Conservation (phyloP, 2,329 filamentous ascomycete genomes). For the Cercospora beticola region DNA sequence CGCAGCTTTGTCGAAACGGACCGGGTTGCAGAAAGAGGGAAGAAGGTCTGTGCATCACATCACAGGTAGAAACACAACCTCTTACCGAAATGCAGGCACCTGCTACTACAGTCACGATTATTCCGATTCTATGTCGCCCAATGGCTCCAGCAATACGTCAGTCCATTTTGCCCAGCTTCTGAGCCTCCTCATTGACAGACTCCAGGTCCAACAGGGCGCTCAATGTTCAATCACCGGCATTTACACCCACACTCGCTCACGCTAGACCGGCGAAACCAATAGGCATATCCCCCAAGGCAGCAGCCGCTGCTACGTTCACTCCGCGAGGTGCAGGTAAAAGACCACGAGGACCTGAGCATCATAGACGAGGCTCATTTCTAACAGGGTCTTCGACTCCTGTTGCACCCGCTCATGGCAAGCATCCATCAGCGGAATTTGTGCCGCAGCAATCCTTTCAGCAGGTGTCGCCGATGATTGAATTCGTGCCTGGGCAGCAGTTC, state of each 20-base stretch:
- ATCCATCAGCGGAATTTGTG: conserved; percentile 46
- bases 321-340: conserved; percentile 54
- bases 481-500: conserved; percentile 56
- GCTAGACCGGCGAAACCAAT: conserved; percentile 62
- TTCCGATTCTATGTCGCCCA: conserved; percentile 29
- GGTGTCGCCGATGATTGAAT: conserved; percentile 43
- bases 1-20: conserved; percentile 36
- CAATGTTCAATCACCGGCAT: conserved; percentile 94
- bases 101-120: conserved; percentile 39
- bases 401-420: conserved; percentile 43
- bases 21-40: conserved; percentile 38
- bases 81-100: conserved; percentile 31
- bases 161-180: conserved; percentile 8
- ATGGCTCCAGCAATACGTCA: conserved; percentile 32
- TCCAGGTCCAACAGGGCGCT: conserved; percentile 64
- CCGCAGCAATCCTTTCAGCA: conserved; percentile 41
- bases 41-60: conserved; percentile 29
- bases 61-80: neutral
- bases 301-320: conserved; percentile 83
- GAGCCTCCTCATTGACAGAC: conserved; percentile 3
- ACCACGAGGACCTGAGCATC: conserved; percentile 6
- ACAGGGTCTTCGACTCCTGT: conserved; percentile 46
- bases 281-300: conserved; percentile 83
- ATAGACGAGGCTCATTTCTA: conserved; percentile 6
- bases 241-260: conserved; percentile 55